phyloP scores from a whole-genome alignment of 805 yeast genomes.

The Priceomyces haplophilus region DNA sequence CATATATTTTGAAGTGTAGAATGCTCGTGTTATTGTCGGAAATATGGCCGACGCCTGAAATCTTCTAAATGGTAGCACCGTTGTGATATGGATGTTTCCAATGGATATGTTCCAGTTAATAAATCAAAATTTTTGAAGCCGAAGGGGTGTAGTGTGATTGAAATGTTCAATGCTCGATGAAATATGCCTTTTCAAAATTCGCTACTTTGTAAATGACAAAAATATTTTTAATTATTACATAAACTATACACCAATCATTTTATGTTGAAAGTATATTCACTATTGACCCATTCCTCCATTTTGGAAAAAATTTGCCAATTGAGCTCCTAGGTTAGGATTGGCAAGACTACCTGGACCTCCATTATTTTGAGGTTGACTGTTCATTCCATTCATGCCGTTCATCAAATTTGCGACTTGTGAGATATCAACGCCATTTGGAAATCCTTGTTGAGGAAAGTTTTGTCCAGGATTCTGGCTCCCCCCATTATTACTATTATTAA shows the following conservation, averaged over 20 bases:
- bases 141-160: too few species aligned
- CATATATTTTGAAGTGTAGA: conserved; percentile 15
- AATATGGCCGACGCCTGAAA: conserved; percentile 11
- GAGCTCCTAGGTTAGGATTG: conserved; percentile 35
- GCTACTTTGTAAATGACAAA: neutral
- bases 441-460: conserved; percentile 6
- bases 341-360: conserved; percentile 11
- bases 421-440: conserved; percentile 12
- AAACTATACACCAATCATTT: neutral
- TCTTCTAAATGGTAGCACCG: conserved; percentile 6
- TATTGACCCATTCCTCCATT: conserved; percentile 15
- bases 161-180: too few species aligned
- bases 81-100: neutral
- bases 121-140: neutral
- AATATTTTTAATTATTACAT: neutral
- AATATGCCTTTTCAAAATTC: too few species aligned
- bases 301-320: conserved; percentile 37
- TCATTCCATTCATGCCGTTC: conserved; percentile 11
- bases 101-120: neutral
- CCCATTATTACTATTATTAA: conserved; percentile 21
- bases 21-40: conserved; percentile 13
- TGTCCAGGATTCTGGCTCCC: conserved; percentile 3
- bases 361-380: conserved; percentile 13
- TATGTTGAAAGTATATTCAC: neutral
- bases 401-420: conserved; percentile 15